Evolutionary conservation across 169 alveolate genomes (phyloP), one percentile per base, ranked within the genome.

Genomic region (Besnoitia besnoiti): DNA sequence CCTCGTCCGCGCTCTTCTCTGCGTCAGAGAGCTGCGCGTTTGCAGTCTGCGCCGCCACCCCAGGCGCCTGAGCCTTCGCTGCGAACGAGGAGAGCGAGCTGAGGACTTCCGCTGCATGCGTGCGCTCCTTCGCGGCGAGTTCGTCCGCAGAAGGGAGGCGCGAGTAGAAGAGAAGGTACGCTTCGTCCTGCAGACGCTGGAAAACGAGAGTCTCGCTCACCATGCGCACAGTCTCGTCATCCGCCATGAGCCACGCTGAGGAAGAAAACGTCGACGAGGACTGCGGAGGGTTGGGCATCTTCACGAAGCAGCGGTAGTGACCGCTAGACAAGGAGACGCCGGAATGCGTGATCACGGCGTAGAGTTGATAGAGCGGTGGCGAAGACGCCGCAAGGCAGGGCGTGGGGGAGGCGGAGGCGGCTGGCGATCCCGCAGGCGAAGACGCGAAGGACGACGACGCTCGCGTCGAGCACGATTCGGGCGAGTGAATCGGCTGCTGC

Each of bases 341-440:
- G 37, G 95, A 62, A 79, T 95, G 97, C 30, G 95, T 88, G 40
- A 95, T 95, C 0, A 95, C 96, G n/a, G 97, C 96, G 89, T 93
- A 95, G 35, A 95, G 50, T 16, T 94, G 93, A 91, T 95, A 95
- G 30, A 61, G 85, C 44, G 93, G 55, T 10, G 93, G 93, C 37
- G 59, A 3, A 10, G 61, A 39, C 7, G 61, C 21, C 49, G 87
- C 80, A 30, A 12, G 14, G 40, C 40, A 77, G 35, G 87, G 59
- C 33, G 87, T 42, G 7, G 50, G 87, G 16, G 87, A 40, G 2
- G n/a, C 24, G 1, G 61, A 40, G 40, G 59, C 0, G 21, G 39
- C 39, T 10, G 87, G 87, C 4, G 87, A 77, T 2, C 33, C 37
- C n/a, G 21, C n/a, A 8, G 59, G 87, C 8, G 87, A 77, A 4